Base-by-base conservation (phyloP, 1,139 yeast genomes). In the Debaryomycetaceae sp. region DNA sequence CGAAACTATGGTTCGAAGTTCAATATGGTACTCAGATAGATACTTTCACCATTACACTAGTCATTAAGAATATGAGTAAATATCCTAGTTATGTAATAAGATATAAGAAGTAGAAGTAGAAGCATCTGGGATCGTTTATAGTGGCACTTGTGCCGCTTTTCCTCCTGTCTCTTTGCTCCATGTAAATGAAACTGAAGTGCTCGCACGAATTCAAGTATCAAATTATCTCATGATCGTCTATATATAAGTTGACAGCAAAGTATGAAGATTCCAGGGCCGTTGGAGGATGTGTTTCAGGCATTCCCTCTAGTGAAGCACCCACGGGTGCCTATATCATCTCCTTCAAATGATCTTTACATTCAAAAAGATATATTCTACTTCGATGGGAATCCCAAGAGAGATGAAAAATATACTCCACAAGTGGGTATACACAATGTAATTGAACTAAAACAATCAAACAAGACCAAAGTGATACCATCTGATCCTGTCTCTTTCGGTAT, bases 221-320 rank as follows among this genome's bases (percentile, higher is more conserved):
- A n/a, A 45, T 45, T 17, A 17, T 17, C 20, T 2, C 4, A 17
- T 17, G 20, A 17, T 17, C 20, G 20, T 17, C 20, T 17, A 17
- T 17, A 17, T 17, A 17, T 17, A 17, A 17, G 20, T 17, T 17
- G 4, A 17, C 20, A 17, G 20, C 20, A 17, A 17, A 17, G 3
- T 48, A 43, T 49, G 42, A 43, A 57, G 38, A 66, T 80, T 3
- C 86, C 86, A 0, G 56, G 46, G 9, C 63, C 72, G 1, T 55
- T 80, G 5, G 68, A 70, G 48, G 51, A 55, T 36, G 53, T 80
- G 5, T 80, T 81, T 50, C 80, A 78, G 43, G 52, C 65, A 5
- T 80, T 81, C 49, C 86, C 86, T 0, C 46, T 79, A 33, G 49
- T 48, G 22, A 61, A 66, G 8, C 62, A 70, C 42, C 70, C 76